Conservation (phyloP, 75 land plant species). For the Pseudotsuga menziesii region DNA sequence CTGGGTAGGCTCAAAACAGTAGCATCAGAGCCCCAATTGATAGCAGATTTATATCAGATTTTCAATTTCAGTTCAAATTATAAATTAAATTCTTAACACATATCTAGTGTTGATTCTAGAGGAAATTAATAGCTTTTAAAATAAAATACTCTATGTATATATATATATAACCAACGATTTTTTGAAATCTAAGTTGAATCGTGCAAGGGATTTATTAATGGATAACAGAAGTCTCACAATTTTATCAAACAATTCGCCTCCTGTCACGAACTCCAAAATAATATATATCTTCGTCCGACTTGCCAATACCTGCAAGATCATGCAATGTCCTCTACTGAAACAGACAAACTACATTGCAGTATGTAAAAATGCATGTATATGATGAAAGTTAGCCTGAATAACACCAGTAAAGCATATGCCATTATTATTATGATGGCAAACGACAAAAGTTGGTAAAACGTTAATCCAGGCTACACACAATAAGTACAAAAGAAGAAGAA, state of each 20-base stretch:
- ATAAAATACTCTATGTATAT: background rate
- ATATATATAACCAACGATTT: background rate
- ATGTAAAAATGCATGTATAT: background rate
- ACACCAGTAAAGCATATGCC: background rate
- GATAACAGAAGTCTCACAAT: slow-evolving; percentile 33
- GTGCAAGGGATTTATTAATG: background rate
- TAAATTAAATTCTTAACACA: background rate
- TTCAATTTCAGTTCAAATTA: no score
- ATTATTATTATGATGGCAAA: background rate
- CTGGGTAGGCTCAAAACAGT: no score
- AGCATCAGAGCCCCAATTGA: no score
- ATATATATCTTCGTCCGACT: slow-evolving; percentile 59
- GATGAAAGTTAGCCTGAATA: background rate
- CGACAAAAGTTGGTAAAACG: background rate
- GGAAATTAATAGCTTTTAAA: background rate
- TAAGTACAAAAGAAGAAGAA: background rate
- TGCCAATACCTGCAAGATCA: slow-evolving; percentile 43
- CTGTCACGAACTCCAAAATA: slow-evolving; percentile 52
- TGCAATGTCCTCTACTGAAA: background rate
- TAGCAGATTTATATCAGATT: no score
- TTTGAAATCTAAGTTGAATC: background rate
- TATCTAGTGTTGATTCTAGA: background rate
- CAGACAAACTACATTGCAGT: background rate
- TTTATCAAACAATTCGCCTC: slow-evolving; percentile 63
- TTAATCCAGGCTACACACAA: background rate